These are phyloP conservation scores for Pseudogymnoascus sp. DNA, from an alignment of 2,329 filamentous ascomycete genomes.

Conservation along the genomic window DNA sequence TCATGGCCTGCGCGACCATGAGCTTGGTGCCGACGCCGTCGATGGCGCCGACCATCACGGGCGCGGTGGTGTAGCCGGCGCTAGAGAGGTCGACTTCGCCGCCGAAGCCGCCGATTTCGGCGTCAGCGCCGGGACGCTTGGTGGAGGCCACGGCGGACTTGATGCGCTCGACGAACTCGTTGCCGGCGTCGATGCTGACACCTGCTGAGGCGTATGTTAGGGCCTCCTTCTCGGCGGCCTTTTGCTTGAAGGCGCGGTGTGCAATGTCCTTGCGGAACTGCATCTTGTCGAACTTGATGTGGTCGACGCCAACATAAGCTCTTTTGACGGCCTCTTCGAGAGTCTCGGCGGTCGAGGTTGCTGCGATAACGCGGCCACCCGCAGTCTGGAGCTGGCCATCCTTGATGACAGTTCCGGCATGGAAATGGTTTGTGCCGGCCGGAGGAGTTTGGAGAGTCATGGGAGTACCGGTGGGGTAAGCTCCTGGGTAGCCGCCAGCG, in stretches of 20 bases:
- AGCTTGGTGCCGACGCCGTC: constrained; percentile 96
- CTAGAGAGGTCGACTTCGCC: constrained; percentile 72
- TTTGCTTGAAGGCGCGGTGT: constrained; percentile 56
- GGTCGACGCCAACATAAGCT: constrained; percentile 76
- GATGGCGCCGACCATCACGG: constrained; percentile 85
- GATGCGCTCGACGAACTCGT: constrained; percentile 85
- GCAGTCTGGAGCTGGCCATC: constrained; percentile 61
- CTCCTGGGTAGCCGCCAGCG: constrained; percentile 80
- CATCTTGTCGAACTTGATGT: constrained; percentile 56
- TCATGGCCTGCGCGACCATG: constrained; percentile 84
- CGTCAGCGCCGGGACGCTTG: constrained; percentile 76
- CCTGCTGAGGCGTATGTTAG: constrained; percentile 91
- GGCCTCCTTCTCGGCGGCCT: constrained; percentile 32
- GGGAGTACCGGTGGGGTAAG: constrained; percentile 69
- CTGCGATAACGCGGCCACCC: constrained; percentile 87
- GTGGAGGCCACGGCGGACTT: constrained; percentile 84
- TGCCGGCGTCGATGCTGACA: constrained; percentile 90
- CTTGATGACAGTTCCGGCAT: constrained; percentile 72
- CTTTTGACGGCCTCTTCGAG: constrained; percentile 76
- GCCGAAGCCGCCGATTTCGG: constrained; percentile 91
- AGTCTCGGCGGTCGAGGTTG: constrained; percentile 69
- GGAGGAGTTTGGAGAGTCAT: constrained; percentile 43
- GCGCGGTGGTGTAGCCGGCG: constrained; percentile 65
- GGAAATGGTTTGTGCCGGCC: constrained; percentile 64
- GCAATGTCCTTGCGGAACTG: constrained; percentile 83